A percentile compares a stretch with the other conserved stretches of the same genome.
These are phyloP conservation scores for Rhizophora apiculata DNA, from an alignment of 345 rosid genomes.

Conservation along the genomic window DNA sequence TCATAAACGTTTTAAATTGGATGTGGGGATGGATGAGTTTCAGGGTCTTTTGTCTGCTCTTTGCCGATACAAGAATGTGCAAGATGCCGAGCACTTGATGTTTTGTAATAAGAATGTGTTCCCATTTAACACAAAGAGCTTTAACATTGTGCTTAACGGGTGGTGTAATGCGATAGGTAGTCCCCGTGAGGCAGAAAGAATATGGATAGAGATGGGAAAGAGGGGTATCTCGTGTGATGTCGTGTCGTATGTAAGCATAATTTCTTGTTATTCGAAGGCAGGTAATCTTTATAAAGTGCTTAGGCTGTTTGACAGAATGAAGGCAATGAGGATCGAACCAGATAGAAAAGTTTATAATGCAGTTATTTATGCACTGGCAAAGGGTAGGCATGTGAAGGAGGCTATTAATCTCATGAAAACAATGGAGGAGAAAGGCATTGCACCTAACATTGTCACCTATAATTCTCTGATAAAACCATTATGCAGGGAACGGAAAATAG, in stretches of 20 bases:
- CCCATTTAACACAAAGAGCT: slow-evolving; percentile 74
- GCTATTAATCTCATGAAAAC: slow-evolving; percentile 57
- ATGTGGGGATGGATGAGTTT: slow-evolving; percentile 68
- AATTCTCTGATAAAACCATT: slow-evolving; percentile 82
- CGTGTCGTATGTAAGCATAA: slow-evolving; percentile 66
- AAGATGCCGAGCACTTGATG: slow-evolving; percentile 90
- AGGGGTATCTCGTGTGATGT: slow-evolving; percentile 58
- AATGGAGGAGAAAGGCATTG: slow-evolving; percentile 73
- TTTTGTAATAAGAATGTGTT: slow-evolving; percentile 62
- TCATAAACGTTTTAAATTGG: slow-evolving; percentile 56
- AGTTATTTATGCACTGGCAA: slow-evolving; percentile 75
- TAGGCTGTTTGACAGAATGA: slow-evolving; percentile 60
- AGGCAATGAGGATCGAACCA: slow-evolving; percentile 51
- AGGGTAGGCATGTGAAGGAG: slow-evolving; percentile 63
- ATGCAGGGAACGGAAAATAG: slow-evolving; percentile 54
- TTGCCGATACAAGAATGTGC: slow-evolving; percentile 84
- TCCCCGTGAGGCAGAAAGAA: slow-evolving; percentile 66
- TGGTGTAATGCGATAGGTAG: slow-evolving; percentile 87
- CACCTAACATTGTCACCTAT: slow-evolving; percentile 63
- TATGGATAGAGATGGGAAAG: slow-evolving; percentile 84
- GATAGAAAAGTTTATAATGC: slow-evolving; percentile 89
- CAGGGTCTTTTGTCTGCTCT: slow-evolving; percentile 88
- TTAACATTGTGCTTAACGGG: slow-evolving; percentile 76
- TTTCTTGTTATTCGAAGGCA: slow-evolving; percentile 80
- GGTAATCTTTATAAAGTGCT: slow-evolving; percentile 66